A percentile compares a stretch with the other conserved stretches of the same genome.
phyloP scores from a whole-genome alignment of 352 stramenopile genomes.

The Thalassiosira mediterranea region DNA sequence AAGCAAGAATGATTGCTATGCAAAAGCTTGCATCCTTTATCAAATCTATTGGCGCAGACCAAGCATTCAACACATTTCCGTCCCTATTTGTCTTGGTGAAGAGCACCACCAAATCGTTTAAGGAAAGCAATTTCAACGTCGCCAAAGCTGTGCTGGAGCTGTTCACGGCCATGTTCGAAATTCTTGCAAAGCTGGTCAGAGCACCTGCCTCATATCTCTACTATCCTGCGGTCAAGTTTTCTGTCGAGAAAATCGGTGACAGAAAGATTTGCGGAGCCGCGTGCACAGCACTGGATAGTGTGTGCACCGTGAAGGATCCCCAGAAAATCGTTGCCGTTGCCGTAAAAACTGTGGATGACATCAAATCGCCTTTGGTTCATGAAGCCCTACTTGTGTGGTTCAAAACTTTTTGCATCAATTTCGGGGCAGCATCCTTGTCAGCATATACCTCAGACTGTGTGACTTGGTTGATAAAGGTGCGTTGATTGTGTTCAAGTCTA shows the following conservation, averaged over 20 bases:
- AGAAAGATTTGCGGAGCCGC: slow-evolving; percentile 67
- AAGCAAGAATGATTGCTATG: slow-evolving; percentile 66
- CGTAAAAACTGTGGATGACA: slow-evolving; percentile 42
- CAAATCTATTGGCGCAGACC: slow-evolving; percentile 19
- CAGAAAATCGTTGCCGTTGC: slow-evolving; percentile 49
- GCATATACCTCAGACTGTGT: slow-evolving; percentile 53
- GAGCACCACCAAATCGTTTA: slow-evolving; percentile 77
- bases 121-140: slow-evolving; percentile 86
- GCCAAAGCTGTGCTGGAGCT: slow-evolving; percentile 71
- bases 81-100: slow-evolving; percentile 70
- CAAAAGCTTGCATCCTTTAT: slow-evolving; percentile 69
- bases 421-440: slow-evolving; percentile 64
- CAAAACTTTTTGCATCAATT: slow-evolving; percentile 70
- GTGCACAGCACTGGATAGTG: slow-evolving; percentile 38
- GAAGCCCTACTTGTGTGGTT: slow-evolving; percentile 77
- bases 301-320: slow-evolving; percentile 63
- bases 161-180: slow-evolving; percentile 64
- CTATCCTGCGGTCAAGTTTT: slow-evolving; percentile 41
- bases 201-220: slow-evolving; percentile 46
- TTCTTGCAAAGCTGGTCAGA: slow-evolving; percentile 39
- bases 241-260: slow-evolving; percentile 80
- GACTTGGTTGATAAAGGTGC: slow-evolving; percentile 67
- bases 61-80: slow-evolving; percentile 35
- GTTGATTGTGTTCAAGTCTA: slow-evolving; percentile 19
- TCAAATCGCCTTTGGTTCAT: slow-evolving; percentile 80